Base-by-base conservation (phyloP, 2,329 filamentous ascomycete genomes). In the Nemania sp. region DNA sequence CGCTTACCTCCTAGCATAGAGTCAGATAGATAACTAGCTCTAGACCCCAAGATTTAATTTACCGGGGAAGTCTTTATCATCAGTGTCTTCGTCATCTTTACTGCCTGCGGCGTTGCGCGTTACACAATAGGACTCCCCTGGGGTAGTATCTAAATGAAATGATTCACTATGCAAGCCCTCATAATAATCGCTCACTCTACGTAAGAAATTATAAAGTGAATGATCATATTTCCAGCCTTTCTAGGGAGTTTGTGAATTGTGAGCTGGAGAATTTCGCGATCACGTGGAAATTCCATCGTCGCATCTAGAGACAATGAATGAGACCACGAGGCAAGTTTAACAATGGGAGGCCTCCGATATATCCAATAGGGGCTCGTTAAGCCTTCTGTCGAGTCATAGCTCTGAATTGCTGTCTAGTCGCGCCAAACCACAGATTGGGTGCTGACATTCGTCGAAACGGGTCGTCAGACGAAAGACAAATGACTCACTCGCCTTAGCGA, bases 21-120 rank as follows among this genome's bases (percentile, higher is more conserved):
- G 51, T 62, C 52, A 57, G 13, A 54, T 15, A 38, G 10, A 20
- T 15, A 54, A 10, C 45, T 56, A 29, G 24, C 11, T 18, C 13
- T 27, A 15, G 24, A 27, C 22, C 47, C 24, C 47, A 27, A 26
- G 24, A 62, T 54, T 45, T 53, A 5, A 58, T 49, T n/a, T n/a
- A n/a, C n/a, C n/a, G n/a, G n/a, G n/a, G n/a, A n/a, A n/a, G n/a
- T 66, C 20, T 2, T 54, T 38, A 20, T 51, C 6, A 51, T 27
- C 22, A 18, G 20, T 51, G 41, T 22, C 55, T 60, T 59, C 65
- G 54, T 60, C 65, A 55, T 41, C 11, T 3, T 15, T 22, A 51
- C 38, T 49, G 55, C 60, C 49, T 60, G 3, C 32, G 32, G 18
- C n/a, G n/a, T n/a, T n/a, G n/a, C n/a, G 18, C 32, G 59, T 64